Percentiles rank a stretch among this genome's conserved stretches.
These are phyloP conservation scores for Vachellia pachyceras DNA, from an alignment of 306 rosid genomes.

Conservation along the genomic window DNA sequence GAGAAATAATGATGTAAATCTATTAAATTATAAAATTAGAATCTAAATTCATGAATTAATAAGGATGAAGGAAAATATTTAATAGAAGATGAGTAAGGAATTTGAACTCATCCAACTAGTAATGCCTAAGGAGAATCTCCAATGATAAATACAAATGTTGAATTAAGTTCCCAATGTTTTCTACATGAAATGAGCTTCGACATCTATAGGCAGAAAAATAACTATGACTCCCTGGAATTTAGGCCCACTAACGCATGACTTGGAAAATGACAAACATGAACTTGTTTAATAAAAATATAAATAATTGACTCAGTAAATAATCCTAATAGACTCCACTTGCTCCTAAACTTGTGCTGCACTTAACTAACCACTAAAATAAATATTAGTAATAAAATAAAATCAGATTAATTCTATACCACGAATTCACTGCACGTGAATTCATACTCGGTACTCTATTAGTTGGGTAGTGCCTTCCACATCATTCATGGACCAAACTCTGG, in stretches of 20 bases:
- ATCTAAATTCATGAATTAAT: background rate
- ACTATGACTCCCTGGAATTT: background rate
- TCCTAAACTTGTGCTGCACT: background rate
- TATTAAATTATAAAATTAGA: too few species aligned
- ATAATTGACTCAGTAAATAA: background rate
- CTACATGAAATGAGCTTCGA: background rate
- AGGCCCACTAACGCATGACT: background rate
- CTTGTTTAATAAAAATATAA: background rate
- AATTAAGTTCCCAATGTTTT: background rate
- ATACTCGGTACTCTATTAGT: background rate
- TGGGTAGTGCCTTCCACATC: background rate
- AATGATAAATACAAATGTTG: background rate
- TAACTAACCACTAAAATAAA: background rate
- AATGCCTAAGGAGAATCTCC: background rate
- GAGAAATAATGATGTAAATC: background rate
- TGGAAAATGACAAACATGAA: background rate
- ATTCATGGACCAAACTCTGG: background rate
- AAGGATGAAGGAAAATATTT: background rate
- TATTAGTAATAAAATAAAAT: too few species aligned
- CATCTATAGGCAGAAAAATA: background rate
- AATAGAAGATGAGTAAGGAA: background rate
- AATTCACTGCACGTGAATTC: background rate
- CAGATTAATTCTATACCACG: background rate
- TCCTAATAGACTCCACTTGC: background rate
- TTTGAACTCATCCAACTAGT: background rate